Conservation (phyloP, 2,329 filamentous ascomycete genomes). For the Fusarium sp. region DNA sequence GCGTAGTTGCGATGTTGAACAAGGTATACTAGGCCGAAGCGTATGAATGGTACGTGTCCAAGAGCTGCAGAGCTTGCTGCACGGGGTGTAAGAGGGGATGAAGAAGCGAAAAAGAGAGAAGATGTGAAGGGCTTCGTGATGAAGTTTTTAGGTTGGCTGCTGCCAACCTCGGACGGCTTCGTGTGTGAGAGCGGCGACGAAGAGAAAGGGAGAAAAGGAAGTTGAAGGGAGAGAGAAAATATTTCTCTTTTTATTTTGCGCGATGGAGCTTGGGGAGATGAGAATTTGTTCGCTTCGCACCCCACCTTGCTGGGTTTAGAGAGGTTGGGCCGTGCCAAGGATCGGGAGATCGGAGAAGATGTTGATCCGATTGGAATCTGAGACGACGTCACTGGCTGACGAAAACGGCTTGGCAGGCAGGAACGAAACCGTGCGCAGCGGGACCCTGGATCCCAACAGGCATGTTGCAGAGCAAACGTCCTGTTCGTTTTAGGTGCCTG, state of each 20-base stretch:
- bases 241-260: conserved; percentile 47
- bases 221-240: conserved; percentile 30
- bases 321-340: conserved; percentile 47
- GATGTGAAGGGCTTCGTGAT: conserved; percentile 60
- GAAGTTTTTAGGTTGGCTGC: conserved; percentile 55
- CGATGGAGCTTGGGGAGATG: conserved; percentile 47
- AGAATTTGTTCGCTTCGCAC: conserved; percentile 50
- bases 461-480: conserved; percentile 20
- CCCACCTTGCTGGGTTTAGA: conserved; percentile 45
- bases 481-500: conserved; percentile 29
- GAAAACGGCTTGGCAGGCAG: conserved; percentile 37
- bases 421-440: conserved; percentile 21
- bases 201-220: conserved; percentile 30
- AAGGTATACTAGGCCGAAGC: conserved; percentile 65
- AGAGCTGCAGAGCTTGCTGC: conserved; percentile 78
- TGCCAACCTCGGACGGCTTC: conserved; percentile 57
- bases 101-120: conserved; percentile 66
- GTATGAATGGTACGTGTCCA: conserved; percentile 61
- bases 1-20: conserved; percentile 69
- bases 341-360: conserved; percentile 22
- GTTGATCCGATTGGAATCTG: conserved; percentile 30
- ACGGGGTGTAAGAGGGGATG: conserved; percentile 61
- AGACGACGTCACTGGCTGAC: conserved; percentile 49
- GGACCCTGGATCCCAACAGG: conserved; percentile 37
- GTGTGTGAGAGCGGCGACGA: conserved; percentile 43